Percentiles rank a stretch among this genome's conserved stretches.
Evolutionary conservation across 495 filamentous ascomycete species (phyloP).

Genomic region (Penicillium herquei): DNA sequence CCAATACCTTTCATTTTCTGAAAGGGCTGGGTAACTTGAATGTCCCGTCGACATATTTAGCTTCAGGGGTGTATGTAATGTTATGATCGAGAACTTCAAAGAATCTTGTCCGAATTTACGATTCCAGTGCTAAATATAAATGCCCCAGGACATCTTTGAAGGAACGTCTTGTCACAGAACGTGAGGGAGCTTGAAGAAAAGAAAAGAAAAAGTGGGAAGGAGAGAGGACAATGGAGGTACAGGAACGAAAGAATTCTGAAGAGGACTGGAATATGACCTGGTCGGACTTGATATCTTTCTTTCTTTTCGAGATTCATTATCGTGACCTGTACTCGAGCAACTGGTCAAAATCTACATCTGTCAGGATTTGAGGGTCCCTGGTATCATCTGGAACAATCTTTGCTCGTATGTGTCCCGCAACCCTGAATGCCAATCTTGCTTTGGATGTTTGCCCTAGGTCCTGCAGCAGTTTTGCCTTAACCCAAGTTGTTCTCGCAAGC

Average conservation of each 20-base stretch:
- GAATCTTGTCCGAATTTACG: background rate
- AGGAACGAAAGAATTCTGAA: too few relatives aligned
- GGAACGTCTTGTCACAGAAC: too few relatives aligned
- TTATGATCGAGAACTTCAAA: too few relatives aligned
- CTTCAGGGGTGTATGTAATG: too few relatives aligned
- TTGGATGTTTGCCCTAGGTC: conserved; percentile 15
- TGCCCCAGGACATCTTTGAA: background rate
- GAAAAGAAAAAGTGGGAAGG: too few relatives aligned
- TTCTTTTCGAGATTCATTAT: background rate
- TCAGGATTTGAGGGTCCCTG: background rate
- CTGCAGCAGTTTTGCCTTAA: conserved; percentile 16
- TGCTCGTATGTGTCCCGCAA: background rate
- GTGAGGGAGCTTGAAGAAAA: too few relatives aligned
- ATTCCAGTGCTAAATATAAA: background rate
- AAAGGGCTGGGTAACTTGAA: too few relatives aligned
- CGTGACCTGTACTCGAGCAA: background rate
- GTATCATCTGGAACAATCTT: background rate
- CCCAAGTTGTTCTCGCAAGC: conserved; percentile 26
- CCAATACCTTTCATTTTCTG: too few relatives aligned
- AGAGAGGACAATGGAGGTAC: too few relatives aligned
- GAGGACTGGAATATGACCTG: too few relatives aligned
- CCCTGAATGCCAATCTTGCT: background rate
- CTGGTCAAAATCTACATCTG: background rate
- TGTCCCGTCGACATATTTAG: too few relatives aligned
- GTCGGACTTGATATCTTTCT: background rate